phyloP scores from a whole-genome alignment of 371 early-diverging fungal species.

The Mortierella sp. region DNA sequence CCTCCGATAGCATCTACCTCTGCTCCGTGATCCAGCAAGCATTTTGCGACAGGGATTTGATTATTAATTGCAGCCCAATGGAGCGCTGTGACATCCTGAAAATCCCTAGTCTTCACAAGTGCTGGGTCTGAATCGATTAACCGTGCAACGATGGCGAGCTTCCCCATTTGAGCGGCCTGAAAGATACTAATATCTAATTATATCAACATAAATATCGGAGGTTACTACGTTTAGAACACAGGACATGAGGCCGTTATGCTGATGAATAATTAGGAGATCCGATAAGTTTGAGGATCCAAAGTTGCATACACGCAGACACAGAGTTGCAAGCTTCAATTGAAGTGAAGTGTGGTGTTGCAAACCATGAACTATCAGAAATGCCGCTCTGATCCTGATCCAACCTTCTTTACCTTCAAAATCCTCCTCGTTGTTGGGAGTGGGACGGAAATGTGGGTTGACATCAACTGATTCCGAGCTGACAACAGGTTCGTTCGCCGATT shows the following conservation, averaged over 20 bases:
- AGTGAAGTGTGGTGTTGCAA: background rate
- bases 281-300: background rate
- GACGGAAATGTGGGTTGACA: slow-evolving; percentile 49
- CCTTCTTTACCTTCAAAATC: slow-evolving; percentile 37
- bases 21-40: slow-evolving; percentile 86
- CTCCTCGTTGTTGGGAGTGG: slow-evolving; percentile 38
- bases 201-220: background rate
- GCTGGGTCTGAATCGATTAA: slow-evolving; percentile 66
- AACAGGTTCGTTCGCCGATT: background rate
- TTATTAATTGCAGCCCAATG: slow-evolving; percentile 89
- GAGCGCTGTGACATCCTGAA: slow-evolving; percentile 77
- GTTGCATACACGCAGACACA: too few species aligned
- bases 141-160: slow-evolving; percentile 64
- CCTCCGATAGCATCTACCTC: slow-evolving; percentile 82
- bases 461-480: slow-evolving; percentile 8
- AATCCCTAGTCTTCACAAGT: slow-evolving; percentile 67
- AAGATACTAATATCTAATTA: slow-evolving; percentile 65
- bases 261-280: background rate
- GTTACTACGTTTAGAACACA: background rate
- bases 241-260: background rate
- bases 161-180: slow-evolving; percentile 79
- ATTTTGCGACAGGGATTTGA: slow-evolving; percentile 79
- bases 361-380: background rate
- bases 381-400: too few species aligned
- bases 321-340: background rate